phyloP scores from a whole-genome alignment of 495 filamentous ascomycete genomes.

The Annulohypoxylon maeteangense region DNA sequence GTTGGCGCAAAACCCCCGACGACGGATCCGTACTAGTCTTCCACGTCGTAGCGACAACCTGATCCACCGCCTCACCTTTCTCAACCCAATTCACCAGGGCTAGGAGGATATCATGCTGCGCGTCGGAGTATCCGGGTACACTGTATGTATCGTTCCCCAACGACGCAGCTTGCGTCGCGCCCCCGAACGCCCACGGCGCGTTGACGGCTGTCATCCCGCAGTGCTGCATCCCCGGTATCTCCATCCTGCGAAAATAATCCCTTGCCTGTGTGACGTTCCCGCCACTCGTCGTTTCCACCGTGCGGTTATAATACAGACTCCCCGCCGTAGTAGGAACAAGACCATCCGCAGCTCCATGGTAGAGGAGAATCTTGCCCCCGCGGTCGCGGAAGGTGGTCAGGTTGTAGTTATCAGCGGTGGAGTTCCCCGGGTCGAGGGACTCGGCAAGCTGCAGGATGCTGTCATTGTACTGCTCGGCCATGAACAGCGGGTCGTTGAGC shows the following conservation, averaged over 20 bases:
- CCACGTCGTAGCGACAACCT: constrained; percentile 55
- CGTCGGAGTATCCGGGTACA: constrained; percentile 57
- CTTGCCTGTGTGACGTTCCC: constrained; percentile 35
- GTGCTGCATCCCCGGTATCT: constrained; percentile 57
- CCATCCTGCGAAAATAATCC: constrained; percentile 53
- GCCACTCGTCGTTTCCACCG: constrained; percentile 49
- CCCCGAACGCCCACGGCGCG: constrained; percentile 56
- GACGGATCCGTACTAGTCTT: constrained; percentile 41
- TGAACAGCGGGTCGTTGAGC: constrained; percentile 54
- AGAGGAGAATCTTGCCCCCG: constrained; percentile 66
- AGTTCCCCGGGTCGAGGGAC: constrained; percentile 55
- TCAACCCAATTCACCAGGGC: constrained; percentile 63
- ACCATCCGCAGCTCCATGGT: constrained; percentile 64
- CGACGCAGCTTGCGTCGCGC: constrained; percentile 39
- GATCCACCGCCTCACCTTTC: constrained; percentile 45
- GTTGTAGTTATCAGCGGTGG: constrained; percentile 61
- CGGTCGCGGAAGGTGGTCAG: constrained; percentile 57
- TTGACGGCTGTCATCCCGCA: constrained; percentile 41
- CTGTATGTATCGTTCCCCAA: constrained; percentile 46
- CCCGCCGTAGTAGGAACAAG: constrained; percentile 57
- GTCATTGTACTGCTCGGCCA: constrained; percentile 52
- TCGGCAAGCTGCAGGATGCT: constrained; percentile 52
- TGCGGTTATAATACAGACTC: constrained; percentile 58
- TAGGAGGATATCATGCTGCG: constrained; percentile 56
- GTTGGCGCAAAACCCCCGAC: constrained; percentile 49